Percentiles rank a stretch among this genome's conserved stretches.
phyloP scores from a whole-genome alignment of 2,329 filamentous ascomycete genomes.

The Aspergillus sp. region DNA sequence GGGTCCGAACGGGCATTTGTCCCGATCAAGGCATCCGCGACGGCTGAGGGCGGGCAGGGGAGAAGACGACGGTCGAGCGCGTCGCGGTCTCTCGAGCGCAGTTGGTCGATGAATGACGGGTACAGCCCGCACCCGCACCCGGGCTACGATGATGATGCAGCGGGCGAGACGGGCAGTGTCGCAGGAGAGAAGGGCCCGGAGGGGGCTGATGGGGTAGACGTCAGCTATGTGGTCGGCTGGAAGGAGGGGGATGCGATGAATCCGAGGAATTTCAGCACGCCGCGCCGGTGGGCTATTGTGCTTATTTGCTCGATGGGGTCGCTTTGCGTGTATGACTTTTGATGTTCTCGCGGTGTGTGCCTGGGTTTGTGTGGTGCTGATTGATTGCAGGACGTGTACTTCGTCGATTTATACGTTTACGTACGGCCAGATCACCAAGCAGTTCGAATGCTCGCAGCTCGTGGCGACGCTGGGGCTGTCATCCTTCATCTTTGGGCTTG shows the following conservation, averaged over 20 bases:
- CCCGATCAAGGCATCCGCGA: constrained; percentile 12
- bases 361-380: constrained; percentile 2
- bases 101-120: constrained; percentile 30
- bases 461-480: constrained; percentile 74
- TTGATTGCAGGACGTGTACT: constrained; percentile 57
- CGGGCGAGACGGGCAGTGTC: constrained; percentile 10
- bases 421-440: constrained; percentile 64
- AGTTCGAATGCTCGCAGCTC: constrained; percentile 62
- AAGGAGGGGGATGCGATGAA: constrained; percentile 65
- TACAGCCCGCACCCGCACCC: constrained; percentile 17
- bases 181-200: constrained; percentile 12
- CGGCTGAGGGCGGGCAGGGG: constrained; percentile 9
- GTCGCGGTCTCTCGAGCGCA: constrained; percentile 22
- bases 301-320: constrained; percentile 63
- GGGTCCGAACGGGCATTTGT: constrained; percentile 10
- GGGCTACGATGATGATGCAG: constrained; percentile 13
- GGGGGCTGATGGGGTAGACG: background rate
- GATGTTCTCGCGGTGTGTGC: background rate
- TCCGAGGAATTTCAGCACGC: constrained; percentile 57
- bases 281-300: constrained; percentile 72
- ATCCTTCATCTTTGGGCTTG: constrained; percentile 71
- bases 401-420: constrained; percentile 85
- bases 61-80: constrained; percentile 13
- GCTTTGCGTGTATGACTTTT: constrained; percentile 67
- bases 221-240: constrained; percentile 60